phyloP scores from a whole-genome alignment of 495 filamentous ascomycete genomes.

The Bacidia rubella region DNA sequence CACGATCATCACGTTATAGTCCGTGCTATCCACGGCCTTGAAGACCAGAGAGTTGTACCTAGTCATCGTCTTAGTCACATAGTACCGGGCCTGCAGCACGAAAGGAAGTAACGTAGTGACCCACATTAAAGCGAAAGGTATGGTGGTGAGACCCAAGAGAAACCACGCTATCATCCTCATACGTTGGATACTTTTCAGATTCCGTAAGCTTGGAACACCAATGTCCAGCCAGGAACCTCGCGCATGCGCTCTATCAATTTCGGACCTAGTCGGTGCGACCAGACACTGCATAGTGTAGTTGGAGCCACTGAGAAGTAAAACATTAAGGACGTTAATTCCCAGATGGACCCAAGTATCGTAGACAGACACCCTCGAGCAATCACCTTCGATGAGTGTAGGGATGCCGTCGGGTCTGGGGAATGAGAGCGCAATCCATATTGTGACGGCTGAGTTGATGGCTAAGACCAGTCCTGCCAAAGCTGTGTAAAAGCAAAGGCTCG shows the following conservation, averaged over 20 bases:
- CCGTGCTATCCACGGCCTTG: conserved; percentile 25
- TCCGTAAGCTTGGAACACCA: conserved; percentile 27
- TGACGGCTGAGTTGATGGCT: background rate
- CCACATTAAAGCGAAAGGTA: conserved; percentile 17
- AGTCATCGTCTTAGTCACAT: background rate
- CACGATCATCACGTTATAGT: conserved; percentile 24
- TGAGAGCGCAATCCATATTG: background rate
- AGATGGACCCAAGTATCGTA: conserved; percentile 21
- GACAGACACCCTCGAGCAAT: conserved; percentile 9
- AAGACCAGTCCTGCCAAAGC: background rate
- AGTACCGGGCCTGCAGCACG: background rate
- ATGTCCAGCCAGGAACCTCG: conserved; percentile 27
- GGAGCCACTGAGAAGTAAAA: conserved; percentile 25
- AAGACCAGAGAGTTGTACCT: conserved; percentile 33
- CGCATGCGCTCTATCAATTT: conserved; percentile 27
- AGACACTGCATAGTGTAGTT: conserved; percentile 34
- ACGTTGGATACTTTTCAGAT: conserved; percentile 17
- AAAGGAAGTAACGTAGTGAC: conserved; percentile 9
- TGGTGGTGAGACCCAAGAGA: conserved; percentile 9
- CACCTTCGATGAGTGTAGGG: conserved; percentile 4
- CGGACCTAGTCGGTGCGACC: conserved; percentile 26
- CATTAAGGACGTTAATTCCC: conserved; percentile 25
- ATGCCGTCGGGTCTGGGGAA: background rate
- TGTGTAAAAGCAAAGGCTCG: background rate
- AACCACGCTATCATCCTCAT: conserved; percentile 9